Percentiles rank a stretch among this genome's conserved stretches.
Evolutionary conservation across 1,139 yeast genomes (phyloP).

Genomic region (Geotrichum histeridarum): DNA sequence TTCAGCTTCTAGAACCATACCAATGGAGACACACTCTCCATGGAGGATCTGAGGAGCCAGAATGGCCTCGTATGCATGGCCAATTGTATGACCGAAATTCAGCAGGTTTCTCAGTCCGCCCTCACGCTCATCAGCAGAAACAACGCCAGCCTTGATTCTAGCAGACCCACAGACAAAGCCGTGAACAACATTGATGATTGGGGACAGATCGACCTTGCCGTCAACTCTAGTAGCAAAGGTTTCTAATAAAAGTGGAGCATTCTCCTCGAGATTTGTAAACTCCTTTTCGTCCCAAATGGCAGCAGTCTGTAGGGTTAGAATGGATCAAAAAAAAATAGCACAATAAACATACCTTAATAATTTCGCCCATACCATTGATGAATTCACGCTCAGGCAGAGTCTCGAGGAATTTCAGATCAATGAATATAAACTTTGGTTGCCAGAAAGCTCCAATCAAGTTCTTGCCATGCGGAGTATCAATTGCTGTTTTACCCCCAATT

Average conservation of each 20-base stretch:
- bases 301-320: conserved; percentile 52
- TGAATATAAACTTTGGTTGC: conserved; percentile 88
- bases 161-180: conserved; percentile 82
- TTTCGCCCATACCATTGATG: conserved; percentile 98
- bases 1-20: conserved; percentile 93
- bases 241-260: conserved; percentile 33
- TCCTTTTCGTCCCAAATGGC: conserved; percentile 95
- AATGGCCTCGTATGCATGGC: conserved; percentile 96
- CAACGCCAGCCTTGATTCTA: conserved; percentile 88
- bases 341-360: conserved; percentile 51
- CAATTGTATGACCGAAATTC: conserved; percentile 95
- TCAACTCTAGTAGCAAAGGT: conserved; percentile 13
- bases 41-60: conserved; percentile 93
- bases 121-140: conserved; percentile 90
- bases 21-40: conserved; percentile 96
- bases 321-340: background rate
- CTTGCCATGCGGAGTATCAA: conserved; percentile 96
- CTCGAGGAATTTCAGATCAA: conserved; percentile 80
- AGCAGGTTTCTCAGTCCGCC: conserved; percentile 87
- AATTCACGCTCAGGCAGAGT: conserved; percentile 91
- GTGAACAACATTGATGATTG: conserved; percentile 68
- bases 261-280: conserved; percentile 74
- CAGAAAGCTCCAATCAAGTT: conserved; percentile 96
- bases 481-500: conserved; percentile 97
- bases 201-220: conserved; percentile 50